Conservation (phyloP, 148 eudicot genomes). For the Camellia lanceoleosa region DNA sequence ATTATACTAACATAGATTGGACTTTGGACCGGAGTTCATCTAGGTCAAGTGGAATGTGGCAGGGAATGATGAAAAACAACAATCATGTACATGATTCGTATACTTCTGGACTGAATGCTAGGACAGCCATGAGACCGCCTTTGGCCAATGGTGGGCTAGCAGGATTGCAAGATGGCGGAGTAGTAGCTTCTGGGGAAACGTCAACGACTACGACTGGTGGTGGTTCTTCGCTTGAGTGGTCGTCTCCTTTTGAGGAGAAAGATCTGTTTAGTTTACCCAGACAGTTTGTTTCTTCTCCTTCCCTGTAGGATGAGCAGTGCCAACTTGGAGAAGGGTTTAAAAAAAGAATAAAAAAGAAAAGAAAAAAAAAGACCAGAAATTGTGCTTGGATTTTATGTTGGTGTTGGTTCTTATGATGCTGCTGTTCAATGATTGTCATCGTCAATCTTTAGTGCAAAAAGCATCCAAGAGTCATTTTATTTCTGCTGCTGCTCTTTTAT, state of each 20-base stretch:
- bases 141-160: slow-evolving; percentile 35
- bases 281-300: slow-evolving; percentile 91
- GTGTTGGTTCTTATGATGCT: slow-evolving; percentile 36
- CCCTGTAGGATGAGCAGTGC: slow-evolving; percentile 48
- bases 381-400: slow-evolving; percentile 52
- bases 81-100: slow-evolving; percentile 36
- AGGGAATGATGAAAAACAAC: slow-evolving; percentile 22
- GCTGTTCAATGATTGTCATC: slow-evolving; percentile 19
- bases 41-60: slow-evolving; percentile 48
- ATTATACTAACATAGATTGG: slow-evolving; percentile 85
- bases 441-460: slow-evolving; percentile 25
- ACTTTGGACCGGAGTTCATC: slow-evolving; percentile 45
- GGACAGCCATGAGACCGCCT: slow-evolving; percentile 45
- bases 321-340: slow-evolving; percentile 6
- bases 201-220: slow-evolving; percentile 11
- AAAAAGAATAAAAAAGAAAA: slow-evolving; percentile 6
- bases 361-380: slow-evolving; percentile 15
- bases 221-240: slow-evolving; percentile 71
- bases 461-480: slow-evolving; percentile 10
- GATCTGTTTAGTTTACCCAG: slow-evolving; percentile 89
- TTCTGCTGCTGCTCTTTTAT: background rate
- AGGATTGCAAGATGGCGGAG: slow-evolving; percentile 58
- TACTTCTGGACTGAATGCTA: slow-evolving; percentile 33
- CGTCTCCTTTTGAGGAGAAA: slow-evolving; percentile 91
- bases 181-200: slow-evolving; percentile 27